Percentiles rank a stretch among this genome's conserved stretches.
These are phyloP conservation scores for Neopestalotiopsis sp. DNA, from an alignment of 2,329 filamentous ascomycete species.

Conservation along the genomic window DNA sequence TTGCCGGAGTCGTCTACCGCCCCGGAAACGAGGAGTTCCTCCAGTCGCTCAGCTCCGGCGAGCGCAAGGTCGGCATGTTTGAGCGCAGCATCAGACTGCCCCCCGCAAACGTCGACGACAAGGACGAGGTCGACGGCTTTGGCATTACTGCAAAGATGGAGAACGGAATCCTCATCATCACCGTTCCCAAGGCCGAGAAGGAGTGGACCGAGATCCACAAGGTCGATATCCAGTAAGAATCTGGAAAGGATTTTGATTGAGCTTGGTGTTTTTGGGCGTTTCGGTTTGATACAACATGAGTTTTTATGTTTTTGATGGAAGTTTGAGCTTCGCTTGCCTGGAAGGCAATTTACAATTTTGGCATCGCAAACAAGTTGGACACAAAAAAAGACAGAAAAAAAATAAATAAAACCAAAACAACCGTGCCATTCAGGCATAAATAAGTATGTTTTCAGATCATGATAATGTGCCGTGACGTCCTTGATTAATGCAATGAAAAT, in stretches of 20 bases:
- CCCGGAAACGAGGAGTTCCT: constrained; percentile 74
- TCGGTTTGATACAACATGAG: background rate
- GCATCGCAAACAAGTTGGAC: background rate
- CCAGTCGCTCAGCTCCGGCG: constrained; percentile 65
- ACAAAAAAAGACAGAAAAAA: background rate
- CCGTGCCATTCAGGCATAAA: background rate
- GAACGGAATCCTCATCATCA: constrained; percentile 78
- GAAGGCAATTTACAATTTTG: background rate
- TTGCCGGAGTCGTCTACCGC: constrained; percentile 76
- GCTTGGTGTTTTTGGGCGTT: constrained; percentile 1
- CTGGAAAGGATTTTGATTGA: background rate
- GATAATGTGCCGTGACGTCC: constrained; percentile 22
- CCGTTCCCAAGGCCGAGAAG: constrained; percentile 75
- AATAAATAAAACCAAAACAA: constrained; percentile 1
- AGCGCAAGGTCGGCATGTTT: constrained; percentile 77
- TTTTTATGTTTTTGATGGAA: background rate
- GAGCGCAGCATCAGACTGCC: constrained; percentile 72
- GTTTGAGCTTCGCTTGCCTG: background rate
- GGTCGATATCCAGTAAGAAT: constrained; percentile 59
- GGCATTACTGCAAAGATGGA: constrained; percentile 77
- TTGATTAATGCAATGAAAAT: background rate
- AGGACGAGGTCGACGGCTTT: constrained; percentile 68
- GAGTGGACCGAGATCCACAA: constrained; percentile 69
- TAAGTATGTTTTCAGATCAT: constrained; percentile 10
- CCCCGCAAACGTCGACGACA: constrained; percentile 45